Conservation (phyloP, 495 filamentous ascomycete species). For the Beverwykella pulmonaria region DNA sequence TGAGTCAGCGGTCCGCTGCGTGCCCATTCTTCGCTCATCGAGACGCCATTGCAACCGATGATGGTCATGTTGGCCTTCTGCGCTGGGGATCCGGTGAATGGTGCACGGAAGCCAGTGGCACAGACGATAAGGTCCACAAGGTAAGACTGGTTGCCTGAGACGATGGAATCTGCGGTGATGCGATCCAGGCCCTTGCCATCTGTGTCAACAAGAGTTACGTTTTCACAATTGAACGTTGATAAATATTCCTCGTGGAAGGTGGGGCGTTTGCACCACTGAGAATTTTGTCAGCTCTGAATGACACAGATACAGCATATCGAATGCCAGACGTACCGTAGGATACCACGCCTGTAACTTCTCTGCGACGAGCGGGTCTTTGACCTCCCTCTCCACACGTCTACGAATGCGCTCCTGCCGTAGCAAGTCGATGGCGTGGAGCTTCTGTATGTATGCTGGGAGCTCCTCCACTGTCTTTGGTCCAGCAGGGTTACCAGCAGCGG, state of each 20-base stretch:
- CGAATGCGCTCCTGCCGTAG: conserved; percentile 40
- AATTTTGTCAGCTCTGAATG: no score
- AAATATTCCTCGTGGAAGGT: conserved; percentile 47
- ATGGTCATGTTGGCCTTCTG: conserved; percentile 49
- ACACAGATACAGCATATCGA: no score
- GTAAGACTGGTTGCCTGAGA: conserved; percentile 47
- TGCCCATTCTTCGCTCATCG: conserved; percentile 52
- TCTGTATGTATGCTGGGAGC: conserved; percentile 44
- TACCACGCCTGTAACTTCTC: conserved; percentile 45
- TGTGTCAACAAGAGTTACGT: conserved; percentile 55
- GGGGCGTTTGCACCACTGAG: conserved; percentile 48
- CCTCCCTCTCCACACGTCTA: conserved; percentile 35
- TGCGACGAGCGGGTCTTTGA: conserved; percentile 41
- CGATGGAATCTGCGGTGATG: conserved; percentile 46
- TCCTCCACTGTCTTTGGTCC: conserved; percentile 39
- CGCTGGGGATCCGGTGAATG: conserved; percentile 41
- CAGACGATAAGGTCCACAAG: conserved; percentile 55
- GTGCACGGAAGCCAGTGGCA: conserved; percentile 53
- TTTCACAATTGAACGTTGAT: conserved; percentile 35
- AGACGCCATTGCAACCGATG: conserved; percentile 48
- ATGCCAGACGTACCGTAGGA: no score
- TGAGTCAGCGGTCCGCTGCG: conserved; percentile 46
- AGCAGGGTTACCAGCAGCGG: conserved; percentile 49
- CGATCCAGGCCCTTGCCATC: conserved; percentile 54
- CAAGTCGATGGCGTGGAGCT: conserved; percentile 35